These are phyloP conservation scores for Exophiala oligosperma DNA, from an alignment of 2,329 filamentous ascomycete genomes.

Conservation along the genomic window DNA sequence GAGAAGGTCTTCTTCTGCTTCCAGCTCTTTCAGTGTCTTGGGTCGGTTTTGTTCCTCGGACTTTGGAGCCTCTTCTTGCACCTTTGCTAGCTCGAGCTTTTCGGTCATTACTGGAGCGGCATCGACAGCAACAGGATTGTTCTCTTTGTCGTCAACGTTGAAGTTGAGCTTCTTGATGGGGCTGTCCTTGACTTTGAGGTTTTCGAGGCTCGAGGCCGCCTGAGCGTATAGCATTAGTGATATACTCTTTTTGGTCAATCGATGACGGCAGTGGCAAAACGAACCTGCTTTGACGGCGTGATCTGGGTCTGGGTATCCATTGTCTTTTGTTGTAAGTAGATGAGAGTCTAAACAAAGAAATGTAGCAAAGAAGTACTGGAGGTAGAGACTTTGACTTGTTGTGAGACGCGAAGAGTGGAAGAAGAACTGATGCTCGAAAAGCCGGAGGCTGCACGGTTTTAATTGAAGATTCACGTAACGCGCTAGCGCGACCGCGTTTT, in stretches of 20 bases:
- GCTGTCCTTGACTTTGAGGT: constrained; percentile 84
- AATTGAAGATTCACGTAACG: constrained; percentile 5
- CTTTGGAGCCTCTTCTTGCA: constrained; percentile 48
- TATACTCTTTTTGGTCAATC: constrained; percentile 34
- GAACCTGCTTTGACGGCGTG: constrained; percentile 72
- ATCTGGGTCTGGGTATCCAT: constrained; percentile 78
- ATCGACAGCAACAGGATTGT: constrained; percentile 59
- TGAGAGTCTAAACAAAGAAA: constrained; percentile 16
- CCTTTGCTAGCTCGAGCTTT: constrained; percentile 52
- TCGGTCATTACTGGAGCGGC: constrained; percentile 52
- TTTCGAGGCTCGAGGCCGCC: constrained; percentile 84
- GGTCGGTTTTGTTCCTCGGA: constrained; percentile 36
- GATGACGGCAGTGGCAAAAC: constrained; percentile 43
- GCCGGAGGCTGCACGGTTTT: constrained; percentile 11
- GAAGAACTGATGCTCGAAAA: constrained; percentile 19
- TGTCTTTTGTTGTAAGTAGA: constrained; percentile 36
- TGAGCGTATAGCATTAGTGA: constrained; percentile 49
- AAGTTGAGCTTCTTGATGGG: constrained; percentile 90
- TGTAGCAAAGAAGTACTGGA: constrained; percentile 9
- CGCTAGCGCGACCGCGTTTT: constrained; percentile 7
- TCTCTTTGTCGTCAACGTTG: constrained; percentile 72
- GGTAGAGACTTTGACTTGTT: constrained; percentile 6
- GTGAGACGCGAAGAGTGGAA: constrained; percentile 14
- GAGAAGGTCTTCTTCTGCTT: constrained; percentile 84
- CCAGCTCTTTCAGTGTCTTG: constrained; percentile 62